Evolutionary conservation across 1,139 yeast species (phyloP), one percentile per base, ranked within the genome.

Genomic region (Starmera stellimalicola): DNA sequence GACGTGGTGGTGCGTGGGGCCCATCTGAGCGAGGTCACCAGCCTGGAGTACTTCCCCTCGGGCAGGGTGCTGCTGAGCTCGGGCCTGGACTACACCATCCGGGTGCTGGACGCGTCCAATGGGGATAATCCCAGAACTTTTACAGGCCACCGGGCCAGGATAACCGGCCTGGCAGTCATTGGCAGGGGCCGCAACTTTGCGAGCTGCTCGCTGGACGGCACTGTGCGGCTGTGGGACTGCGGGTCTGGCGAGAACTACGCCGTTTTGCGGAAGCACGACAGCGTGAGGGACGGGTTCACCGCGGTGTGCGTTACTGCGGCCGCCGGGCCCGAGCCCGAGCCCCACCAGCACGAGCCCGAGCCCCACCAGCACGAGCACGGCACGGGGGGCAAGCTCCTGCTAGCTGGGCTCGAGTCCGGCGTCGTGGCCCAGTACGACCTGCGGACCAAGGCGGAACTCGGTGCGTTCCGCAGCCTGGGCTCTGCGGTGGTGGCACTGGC

Each of bases 131-230:
- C 76, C 2, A 54, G 87, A 31, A 58, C 65, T 0, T 60, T 78
- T 39, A 35, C 39, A 3, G 71, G 70, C 1, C 84, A 77, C 36
- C 60, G 47, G 14, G 47, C 49, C 2, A 54, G 64, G 3, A 59
- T 79, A 14, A 65, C 70, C 2, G 75, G 62, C 38, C 40, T 71
- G 2, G 63, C 54, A 4, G 44, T 74, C 33, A 55, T 81, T 19
- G 85, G 75, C 0, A 54, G 71, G 15, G 93, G 93, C 2, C 57
- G 91, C 24, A 79, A 81, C 45, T 60, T 82, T 39, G 41, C 78
- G 18, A 66, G 72, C 2, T 60, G 71, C 4, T 65, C 73, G 9
- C 35, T 42, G 6, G 81, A 76, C 47, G 81, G 82, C 1, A 50
- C 68, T 0, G 60, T 77, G 2, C 60, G 58, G 30, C 47, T 82